Conservation (phyloP, 495 filamentous ascomycete species). For the Penicillium tannophilum region DNA sequence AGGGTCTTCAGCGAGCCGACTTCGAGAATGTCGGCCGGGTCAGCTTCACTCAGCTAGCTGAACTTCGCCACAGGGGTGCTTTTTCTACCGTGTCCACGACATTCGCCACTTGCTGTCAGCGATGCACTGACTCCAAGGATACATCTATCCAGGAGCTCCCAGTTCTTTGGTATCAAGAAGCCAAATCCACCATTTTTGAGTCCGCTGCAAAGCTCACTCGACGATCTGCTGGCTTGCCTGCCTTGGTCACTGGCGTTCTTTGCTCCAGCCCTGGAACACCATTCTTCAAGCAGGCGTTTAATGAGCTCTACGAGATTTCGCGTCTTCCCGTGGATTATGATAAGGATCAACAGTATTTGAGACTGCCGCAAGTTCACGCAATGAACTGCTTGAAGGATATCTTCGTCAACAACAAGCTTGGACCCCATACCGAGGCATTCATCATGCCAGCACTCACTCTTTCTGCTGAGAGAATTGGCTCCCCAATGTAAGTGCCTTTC, state of each 20-base stretch:
- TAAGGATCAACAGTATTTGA: slow-evolving; percentile 47
- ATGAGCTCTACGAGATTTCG: slow-evolving; percentile 61
- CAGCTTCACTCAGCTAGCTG: slow-evolving; percentile 78
- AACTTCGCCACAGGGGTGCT: slow-evolving; percentile 85
- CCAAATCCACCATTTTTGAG: slow-evolving; percentile 63
- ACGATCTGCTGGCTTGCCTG: slow-evolving; percentile 88
- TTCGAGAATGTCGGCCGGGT: slow-evolving; percentile 62
- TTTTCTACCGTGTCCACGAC: slow-evolving; percentile 92
- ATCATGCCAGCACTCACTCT: slow-evolving; percentile 73
- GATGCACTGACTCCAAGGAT: slow-evolving; percentile 56
- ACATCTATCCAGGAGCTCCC: slow-evolving; percentile 43
- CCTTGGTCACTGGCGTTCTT: slow-evolving; percentile 77
- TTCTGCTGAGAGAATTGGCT: slow-evolving; percentile 69
- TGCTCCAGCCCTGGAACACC: slow-evolving; percentile 37
- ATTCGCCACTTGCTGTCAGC: slow-evolving; percentile 73
- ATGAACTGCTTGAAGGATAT: slow-evolving; percentile 89
- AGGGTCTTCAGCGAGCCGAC: slow-evolving; percentile 39
- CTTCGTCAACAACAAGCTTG: slow-evolving; percentile 76
- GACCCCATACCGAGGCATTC: slow-evolving; percentile 61
- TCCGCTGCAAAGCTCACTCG: slow-evolving; percentile 79
- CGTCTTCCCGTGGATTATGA: slow-evolving; percentile 50
- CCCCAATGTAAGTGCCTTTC: slow-evolving; percentile 51
- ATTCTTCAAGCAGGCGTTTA: slow-evolving; percentile 52
- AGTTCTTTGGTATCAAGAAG: slow-evolving; percentile 65
- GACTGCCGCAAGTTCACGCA: slow-evolving; percentile 89